A percentile compares a stretch with the other conserved stretches of the same genome.
phyloP scores from a whole-genome alignment of 306 rosid species.

The Citrullus amarus region DNA sequence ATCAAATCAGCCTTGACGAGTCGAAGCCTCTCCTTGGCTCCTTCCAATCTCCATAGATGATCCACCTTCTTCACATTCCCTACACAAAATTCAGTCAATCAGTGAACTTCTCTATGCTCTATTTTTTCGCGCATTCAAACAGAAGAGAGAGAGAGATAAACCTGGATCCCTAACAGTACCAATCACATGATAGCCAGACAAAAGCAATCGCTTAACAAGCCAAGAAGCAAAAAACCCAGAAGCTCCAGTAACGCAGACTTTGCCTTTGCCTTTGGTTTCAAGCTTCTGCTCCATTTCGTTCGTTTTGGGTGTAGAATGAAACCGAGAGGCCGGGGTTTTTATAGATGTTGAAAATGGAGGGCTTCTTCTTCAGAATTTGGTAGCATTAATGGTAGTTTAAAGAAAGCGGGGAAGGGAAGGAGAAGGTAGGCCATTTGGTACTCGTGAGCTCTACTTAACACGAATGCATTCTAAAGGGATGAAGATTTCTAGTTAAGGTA shows the following conservation, averaged over 20 bases:
- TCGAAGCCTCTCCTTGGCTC: conserved; percentile 62
- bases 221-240: conserved; percentile 84
- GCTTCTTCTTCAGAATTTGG: background rate
- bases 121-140: background rate
- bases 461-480: background rate
- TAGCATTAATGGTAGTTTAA: background rate
- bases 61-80: conserved; percentile 53
- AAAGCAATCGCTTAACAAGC: conserved; percentile 65
- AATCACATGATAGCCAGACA: conserved; percentile 54
- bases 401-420: background rate
- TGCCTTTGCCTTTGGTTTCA: conserved; percentile 44
- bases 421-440: background rate
- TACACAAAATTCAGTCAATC: conserved; percentile 1
- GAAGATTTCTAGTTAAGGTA: background rate
- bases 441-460: background rate
- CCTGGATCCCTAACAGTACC: conserved; percentile 85
- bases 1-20: conserved; percentile 62
- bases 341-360: background rate
- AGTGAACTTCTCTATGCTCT: background rate
- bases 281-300: conserved; percentile 19
- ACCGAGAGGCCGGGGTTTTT: background rate
- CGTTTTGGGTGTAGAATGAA: background rate
- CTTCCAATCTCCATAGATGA: conserved; percentile 71
- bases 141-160: background rate
- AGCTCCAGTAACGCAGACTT: conserved; percentile 80